A percentile compares a stretch with the other conserved stretches of the same genome.
Conservation (phyloP, 179 eudicot species). For the Dionaea muscipula region DNA sequence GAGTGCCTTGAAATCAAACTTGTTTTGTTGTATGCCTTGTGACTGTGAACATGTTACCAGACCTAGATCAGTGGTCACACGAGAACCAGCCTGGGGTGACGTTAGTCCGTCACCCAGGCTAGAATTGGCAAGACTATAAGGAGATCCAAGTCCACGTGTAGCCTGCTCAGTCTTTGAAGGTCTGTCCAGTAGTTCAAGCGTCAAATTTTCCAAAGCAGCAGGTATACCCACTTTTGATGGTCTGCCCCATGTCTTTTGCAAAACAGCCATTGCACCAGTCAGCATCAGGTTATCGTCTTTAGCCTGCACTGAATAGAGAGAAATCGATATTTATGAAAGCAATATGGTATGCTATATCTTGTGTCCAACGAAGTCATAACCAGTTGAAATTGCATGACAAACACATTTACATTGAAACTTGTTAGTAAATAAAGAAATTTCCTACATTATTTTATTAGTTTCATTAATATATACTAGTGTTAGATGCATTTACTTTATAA, state of each 20-base stretch:
- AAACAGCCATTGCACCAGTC: slow-evolving; percentile 22
- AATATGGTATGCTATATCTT: background rate
- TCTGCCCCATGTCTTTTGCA: slow-evolving; percentile 38
- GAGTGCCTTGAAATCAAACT: slow-evolving; percentile 36
- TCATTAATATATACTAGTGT: too few relatives aligned
- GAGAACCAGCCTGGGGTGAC: slow-evolving; percentile 27
- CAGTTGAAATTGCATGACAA: too few relatives aligned
- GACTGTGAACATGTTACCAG: slow-evolving; percentile 33
- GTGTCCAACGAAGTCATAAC: too few relatives aligned
- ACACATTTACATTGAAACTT: too few relatives aligned
- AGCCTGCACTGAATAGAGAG: slow-evolving; percentile 63
- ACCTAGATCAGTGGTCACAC: slow-evolving; percentile 61
- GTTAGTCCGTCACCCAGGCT: slow-evolving; percentile 21
- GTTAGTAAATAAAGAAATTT: too few relatives aligned
- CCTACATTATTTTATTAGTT: too few relatives aligned
- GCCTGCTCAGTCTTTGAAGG: slow-evolving; percentile 22
- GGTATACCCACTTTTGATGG: slow-evolving; percentile 11
- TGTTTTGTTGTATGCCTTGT: slow-evolving; percentile 18
- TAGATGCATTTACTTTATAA: too few relatives aligned
- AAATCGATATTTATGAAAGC: slow-evolving; percentile 19
- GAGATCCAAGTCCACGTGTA: too few relatives aligned
- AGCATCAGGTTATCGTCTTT: slow-evolving; percentile 28
- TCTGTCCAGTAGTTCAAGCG: slow-evolving; percentile 18
- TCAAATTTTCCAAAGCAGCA: slow-evolving; percentile 11
- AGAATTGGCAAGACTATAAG: too few relatives aligned